Evolutionary conservation across 2,329 filamentous ascomycete species (phyloP), one percentile per base, ranked within the genome.

Genomic region (Ustulina deusta): DNA sequence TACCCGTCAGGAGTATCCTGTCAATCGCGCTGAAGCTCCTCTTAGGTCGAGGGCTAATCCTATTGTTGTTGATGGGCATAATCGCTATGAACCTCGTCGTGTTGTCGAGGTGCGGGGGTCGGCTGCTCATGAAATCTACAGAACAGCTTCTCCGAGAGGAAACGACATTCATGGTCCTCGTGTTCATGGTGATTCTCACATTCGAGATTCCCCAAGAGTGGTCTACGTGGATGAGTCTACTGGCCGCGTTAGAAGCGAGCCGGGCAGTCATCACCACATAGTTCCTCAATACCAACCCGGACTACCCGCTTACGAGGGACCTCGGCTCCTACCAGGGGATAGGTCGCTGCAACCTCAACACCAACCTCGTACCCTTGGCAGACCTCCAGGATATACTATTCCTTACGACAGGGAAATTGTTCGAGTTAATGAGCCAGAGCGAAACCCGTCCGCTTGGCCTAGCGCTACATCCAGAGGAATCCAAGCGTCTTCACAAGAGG

Each of bases 11-110:
- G 68, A 62, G 15, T 60, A 65, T 63, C 32, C 65, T 7, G 63
- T 54, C 22, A 69, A 75, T 48, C 55, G 60, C 27, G 34, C 57
- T 69, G 65, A 68, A 52, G 70, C 69, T 38, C 61, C 69, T 68
- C 42, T 54, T 72, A 75, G 75, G 52, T 70, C 66, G 34, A 74
- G 71, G 57, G 70, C 70, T 52, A 61, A 74, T 61, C 75, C 74
- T 9, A 69, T 75, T 52, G 27, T 74, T 40, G 58, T 75, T 52
- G 69, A 71, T 64, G 69, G 72, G 52, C 67, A 72, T 22, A 22
- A n/a, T 20, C 46, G 49, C 56, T 65, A 64, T 42, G 72, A 65
- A 46, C 68, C 70, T 63, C 74, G 69, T 59, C 73, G 69, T 63
- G 66, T 74, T 54, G 64, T 73, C 29, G 74, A 74, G 66, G 57